Evolutionary conservation across 192 early-diverging fungal species (phyloP).

Genomic region (Coemansia sp.): DNA sequence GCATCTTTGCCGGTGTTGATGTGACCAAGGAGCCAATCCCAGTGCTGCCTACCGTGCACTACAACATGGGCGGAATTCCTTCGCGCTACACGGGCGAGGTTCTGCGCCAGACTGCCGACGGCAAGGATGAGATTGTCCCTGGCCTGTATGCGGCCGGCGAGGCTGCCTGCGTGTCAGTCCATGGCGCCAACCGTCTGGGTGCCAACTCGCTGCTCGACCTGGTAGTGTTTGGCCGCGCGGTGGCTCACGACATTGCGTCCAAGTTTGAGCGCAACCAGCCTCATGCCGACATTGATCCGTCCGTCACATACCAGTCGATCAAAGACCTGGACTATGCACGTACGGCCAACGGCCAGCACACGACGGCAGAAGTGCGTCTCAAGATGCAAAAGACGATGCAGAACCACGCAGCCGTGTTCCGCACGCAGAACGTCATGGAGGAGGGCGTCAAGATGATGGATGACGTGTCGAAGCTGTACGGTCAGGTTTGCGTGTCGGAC

Average conservation of each 20-base stretch:
- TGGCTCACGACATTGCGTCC: constrained; percentile 89
- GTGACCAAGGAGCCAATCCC: constrained; percentile 99
- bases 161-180: constrained; percentile 96
- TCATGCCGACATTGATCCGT: constrained; percentile 74
- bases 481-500: constrained; percentile 86
- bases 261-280: constrained; percentile 87
- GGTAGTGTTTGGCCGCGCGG: constrained; percentile 97
- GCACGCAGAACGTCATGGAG: constrained; percentile 83
- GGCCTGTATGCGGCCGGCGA: constrained; percentile 98
- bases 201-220: constrained; percentile 98
- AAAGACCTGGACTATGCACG: constrained; percentile 95
- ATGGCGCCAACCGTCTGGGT: constrained; percentile 97
- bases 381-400: constrained; percentile 99
- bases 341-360: constrained; percentile 73
- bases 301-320: constrained; percentile 86
- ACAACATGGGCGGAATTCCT: constrained; percentile 99
- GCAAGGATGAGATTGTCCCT: constrained; percentile 89
- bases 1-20: constrained; percentile 97
- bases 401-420: constrained; percentile 94
- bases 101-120: constrained; percentile 70
- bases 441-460: constrained; percentile 88
- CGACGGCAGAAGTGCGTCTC: constrained; percentile 84
- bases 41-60: constrained; percentile 97
- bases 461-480: constrained; percentile 74
- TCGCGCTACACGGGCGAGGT: constrained; percentile 97